Percentiles rank a stretch among this genome's conserved stretches.
Evolutionary conservation across 495 filamentous ascomycete genomes (phyloP).

Genomic region (Podospora sp.): DNA sequence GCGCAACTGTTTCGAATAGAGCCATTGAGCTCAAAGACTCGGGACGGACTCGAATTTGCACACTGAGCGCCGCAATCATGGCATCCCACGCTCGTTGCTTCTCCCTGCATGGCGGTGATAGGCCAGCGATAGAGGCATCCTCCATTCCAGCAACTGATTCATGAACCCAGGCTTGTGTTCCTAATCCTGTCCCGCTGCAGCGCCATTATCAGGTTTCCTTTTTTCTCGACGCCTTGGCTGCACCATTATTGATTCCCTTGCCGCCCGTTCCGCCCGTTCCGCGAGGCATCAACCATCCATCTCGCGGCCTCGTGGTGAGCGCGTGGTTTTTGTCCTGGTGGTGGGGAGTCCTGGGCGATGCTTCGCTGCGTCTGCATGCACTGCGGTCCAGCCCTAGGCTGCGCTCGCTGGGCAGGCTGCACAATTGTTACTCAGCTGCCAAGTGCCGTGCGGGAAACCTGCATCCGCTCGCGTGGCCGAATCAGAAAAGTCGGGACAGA

Average conservation of each 20-base stretch:
- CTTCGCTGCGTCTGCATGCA: neutral
- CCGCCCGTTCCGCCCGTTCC: neutral
- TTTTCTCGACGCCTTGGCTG: neutral
- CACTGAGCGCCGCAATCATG: neutral
- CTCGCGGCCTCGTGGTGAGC: neutral
- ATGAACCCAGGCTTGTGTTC: neutral
- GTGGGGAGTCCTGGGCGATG: neutral
- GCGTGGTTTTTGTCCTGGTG: neutral
- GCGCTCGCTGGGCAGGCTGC: neutral
- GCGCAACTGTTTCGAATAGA: neutral
- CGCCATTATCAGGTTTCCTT: neutral
- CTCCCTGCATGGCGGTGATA: neutral
- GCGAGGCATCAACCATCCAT: neutral
- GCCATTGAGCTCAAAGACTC: neutral
- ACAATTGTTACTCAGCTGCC: neutral
- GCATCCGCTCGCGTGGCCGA: neutral
- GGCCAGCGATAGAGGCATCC: neutral
- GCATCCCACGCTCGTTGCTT: neutral
- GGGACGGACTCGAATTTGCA: neutral
- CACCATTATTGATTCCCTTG: neutral
- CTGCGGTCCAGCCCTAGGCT: neutral
- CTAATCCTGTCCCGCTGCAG: neutral
- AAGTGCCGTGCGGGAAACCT: neutral
- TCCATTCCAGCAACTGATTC: neutral
- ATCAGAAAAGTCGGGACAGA: too few species aligned